Evolutionary conservation across 2,329 filamentous ascomycete genomes (phyloP), one percentile per base, ranked within the genome.

Genomic region (Colletotrichum zoysiae): DNA sequence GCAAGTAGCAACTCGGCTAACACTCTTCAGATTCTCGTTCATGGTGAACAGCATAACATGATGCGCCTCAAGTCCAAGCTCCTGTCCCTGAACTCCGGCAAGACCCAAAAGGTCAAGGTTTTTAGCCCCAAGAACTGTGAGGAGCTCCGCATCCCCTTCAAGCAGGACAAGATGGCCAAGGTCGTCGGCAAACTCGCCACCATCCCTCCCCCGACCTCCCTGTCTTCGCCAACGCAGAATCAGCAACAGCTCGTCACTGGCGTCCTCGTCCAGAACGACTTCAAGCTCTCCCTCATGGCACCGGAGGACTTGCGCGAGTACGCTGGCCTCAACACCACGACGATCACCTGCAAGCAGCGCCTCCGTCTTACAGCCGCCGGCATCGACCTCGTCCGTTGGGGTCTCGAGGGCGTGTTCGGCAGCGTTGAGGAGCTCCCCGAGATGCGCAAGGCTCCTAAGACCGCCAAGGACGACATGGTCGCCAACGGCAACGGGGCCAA

Each of bases 21-120:
- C 30, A 74, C 26, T 38, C 14, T 33, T 1, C 71, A 95, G 93
- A 98, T 99, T 72, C 89, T 99, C 42, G 96, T 99, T 2, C 96
- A 99, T 76, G 96, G 96, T 67, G 96, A 99, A 80, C 95, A 96
- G 77, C 94, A 97, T 79, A 97, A 98, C 79, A 98, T 98, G 95
- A 97, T 96, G 88, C 91, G 96, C 65, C 86, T 99, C 38, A 97
- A 97, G 81, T 98, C 95, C 3, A 97, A 97, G 79, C 87, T 99
- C 1, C 89, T 98, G 5, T 95, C 94, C n/a, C 88, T 98, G 48
- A 98, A 98, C 78, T 91, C 92, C 38, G 90, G 91, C 74, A 95
- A 95, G 79, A 86, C 90, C 1, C 85, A 90, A 53, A 96, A 97
- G 76, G 92, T 94, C 75, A 98, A 98, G 80, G 94, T 99, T 14